These are phyloP conservation scores for Opeltia flavorubescens DNA, from an alignment of 495 filamentous ascomycete species.

Conservation along the genomic window DNA sequence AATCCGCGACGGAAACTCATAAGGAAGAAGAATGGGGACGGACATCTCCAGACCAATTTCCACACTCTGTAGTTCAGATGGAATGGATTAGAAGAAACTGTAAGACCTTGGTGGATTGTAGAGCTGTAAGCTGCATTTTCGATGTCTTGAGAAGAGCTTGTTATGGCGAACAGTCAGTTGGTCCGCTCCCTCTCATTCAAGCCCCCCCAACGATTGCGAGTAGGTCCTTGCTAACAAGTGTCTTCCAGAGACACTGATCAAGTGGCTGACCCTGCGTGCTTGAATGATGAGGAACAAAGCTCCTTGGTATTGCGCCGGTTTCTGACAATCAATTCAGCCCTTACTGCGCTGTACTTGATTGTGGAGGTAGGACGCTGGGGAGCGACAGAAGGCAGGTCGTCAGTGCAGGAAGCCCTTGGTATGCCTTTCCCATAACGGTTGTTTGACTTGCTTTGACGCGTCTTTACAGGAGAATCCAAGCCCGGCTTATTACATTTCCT, in stretches of 20 bases:
- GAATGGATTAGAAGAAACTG: slow-evolving; percentile 54
- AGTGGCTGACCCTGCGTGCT: slow-evolving; percentile 17
- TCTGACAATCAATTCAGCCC: slow-evolving; percentile 33
- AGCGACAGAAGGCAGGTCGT: slow-evolving; percentile 19
- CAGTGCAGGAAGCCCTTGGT: slow-evolving; percentile 26
- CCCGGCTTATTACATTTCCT: slow-evolving; percentile 60
- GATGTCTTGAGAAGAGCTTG: slow-evolving; percentile 44
- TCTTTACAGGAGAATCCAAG: slow-evolving; percentile 29
- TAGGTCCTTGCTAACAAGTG: slow-evolving; percentile 1
- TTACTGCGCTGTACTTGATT: slow-evolving; percentile 57
- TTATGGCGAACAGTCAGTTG: slow-evolving; percentile 30
- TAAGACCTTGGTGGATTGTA: slow-evolving; percentile 41
- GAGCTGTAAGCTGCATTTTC: slow-evolving; percentile 45
- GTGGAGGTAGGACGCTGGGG: slow-evolving; percentile 50
- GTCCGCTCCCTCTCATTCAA: slow-evolving; percentile 6
- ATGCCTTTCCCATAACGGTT: neutral
- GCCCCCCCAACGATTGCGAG: neutral
- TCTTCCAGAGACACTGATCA: slow-evolving; percentile 22
- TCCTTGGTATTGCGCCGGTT: slow-evolving; percentile 26
- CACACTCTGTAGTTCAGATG: slow-evolving; percentile 46
- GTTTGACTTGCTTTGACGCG: neutral
- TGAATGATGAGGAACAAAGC: slow-evolving; percentile 4
- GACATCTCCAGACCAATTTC: slow-evolving; percentile 22
- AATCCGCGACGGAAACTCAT: slow-evolving; percentile 11
- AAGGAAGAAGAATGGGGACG: slow-evolving; percentile 9